These are phyloP conservation scores for Lepidium aucheri DNA, from an alignment of 345 rosid species.

Conservation along the genomic window DNA sequence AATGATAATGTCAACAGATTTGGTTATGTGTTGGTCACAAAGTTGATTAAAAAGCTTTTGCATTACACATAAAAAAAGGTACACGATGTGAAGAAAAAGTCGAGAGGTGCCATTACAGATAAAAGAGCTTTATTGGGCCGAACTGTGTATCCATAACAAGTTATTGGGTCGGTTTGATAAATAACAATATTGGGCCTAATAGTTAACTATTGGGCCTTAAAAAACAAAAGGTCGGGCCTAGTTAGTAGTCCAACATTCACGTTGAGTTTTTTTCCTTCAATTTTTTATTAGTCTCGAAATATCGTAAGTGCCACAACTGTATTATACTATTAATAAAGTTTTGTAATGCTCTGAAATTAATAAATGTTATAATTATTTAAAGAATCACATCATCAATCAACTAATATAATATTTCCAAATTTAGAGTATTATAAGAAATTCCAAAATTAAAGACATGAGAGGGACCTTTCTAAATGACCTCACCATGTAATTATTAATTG, in stretches of 20 bases:
- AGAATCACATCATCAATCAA: background rate
- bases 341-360: background rate
- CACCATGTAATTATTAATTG: background rate
- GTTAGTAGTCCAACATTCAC: background rate
- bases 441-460: constrained; percentile 3
- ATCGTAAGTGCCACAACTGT: background rate
- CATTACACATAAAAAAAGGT: constrained; percentile 14
- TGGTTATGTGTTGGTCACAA: background rate
- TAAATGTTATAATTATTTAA: background rate
- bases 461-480: constrained; percentile 14
- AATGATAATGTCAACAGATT: constrained; percentile 13
- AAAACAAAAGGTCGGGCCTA: background rate
- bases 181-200: background rate
- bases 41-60: constrained; percentile 20
- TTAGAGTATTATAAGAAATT: background rate
- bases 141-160: too few species aligned
- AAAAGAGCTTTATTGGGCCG: too few species aligned
- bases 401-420: background rate
- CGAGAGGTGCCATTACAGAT: too few species aligned
- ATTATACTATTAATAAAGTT: background rate
- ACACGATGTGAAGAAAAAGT: background rate
- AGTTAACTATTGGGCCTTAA: too few species aligned
- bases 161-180: background rate
- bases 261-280: background rate
- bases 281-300: too few species aligned